A percentile compares a stretch with the other conserved stretches of the same genome.
phyloP scores from a whole-genome alignment of 371 early-diverging fungal species.

The Choanephora cucurbitarum region DNA sequence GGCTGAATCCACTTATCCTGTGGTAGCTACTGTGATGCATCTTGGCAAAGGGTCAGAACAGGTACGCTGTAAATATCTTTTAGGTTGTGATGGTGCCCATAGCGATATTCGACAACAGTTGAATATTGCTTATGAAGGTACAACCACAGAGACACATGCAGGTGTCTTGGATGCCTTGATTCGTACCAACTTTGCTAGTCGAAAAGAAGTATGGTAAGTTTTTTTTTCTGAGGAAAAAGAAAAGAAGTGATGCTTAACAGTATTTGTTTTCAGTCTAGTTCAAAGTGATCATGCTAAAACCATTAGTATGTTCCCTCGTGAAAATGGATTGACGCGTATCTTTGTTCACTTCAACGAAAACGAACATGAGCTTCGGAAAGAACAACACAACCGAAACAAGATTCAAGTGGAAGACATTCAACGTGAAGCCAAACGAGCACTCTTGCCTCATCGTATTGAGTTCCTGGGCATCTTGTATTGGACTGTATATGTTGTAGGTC shows the following conservation, averaged over 20 bases:
- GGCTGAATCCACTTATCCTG: slow-evolving; percentile 22
- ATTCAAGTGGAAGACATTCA: slow-evolving; percentile 52
- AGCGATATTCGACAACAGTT: slow-evolving; percentile 43
- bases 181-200: slow-evolving; percentile 44
- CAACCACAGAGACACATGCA: slow-evolving; percentile 46
- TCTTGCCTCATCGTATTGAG: slow-evolving; percentile 47
- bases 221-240: no score
- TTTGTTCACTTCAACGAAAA: slow-evolving; percentile 50
- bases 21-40: slow-evolving; percentile 41
- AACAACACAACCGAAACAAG: slow-evolving; percentile 48
- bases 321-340: slow-evolving; percentile 46
- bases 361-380: slow-evolving; percentile 42
- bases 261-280: slow-evolving; percentile 29
- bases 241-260: background rate
- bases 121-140: slow-evolving; percentile 39
- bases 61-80: slow-evolving; percentile 44
- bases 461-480: slow-evolving; percentile 49
- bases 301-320: slow-evolving; percentile 45
- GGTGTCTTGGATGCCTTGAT: slow-evolving; percentile 50
- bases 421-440: slow-evolving; percentile 46
- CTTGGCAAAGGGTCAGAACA: slow-evolving; percentile 31
- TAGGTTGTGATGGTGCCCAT: slow-evolving; percentile 52
- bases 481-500: slow-evolving; percentile 52
- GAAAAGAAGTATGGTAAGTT: slow-evolving; percentile 50
- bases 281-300: slow-evolving; percentile 44